phyloP scores from a whole-genome alignment of 2,329 filamentous ascomycete genomes.

The Ophiostoma angusticollis region DNA sequence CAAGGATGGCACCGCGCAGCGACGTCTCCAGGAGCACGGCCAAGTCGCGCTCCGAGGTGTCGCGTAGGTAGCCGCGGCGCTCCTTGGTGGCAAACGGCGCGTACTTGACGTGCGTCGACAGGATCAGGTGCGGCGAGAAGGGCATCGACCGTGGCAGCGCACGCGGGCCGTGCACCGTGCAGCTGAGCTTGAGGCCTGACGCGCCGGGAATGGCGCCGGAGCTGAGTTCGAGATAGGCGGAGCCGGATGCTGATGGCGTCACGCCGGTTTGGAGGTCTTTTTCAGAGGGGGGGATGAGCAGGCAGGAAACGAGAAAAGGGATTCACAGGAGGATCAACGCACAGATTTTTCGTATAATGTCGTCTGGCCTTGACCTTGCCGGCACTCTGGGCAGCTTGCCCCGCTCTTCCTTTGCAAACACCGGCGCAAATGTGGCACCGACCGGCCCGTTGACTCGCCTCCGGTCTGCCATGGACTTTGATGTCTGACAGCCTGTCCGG shows the following conservation, averaged over 20 bases:
- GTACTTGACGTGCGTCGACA: constrained; percentile 92
- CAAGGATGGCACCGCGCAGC: constrained; percentile 77
- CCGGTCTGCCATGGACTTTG: constrained; percentile 53
- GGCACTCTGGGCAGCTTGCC: constrained; percentile 27
- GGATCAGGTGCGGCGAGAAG: constrained; percentile 83
- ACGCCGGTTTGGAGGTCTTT: constrained; percentile 81
- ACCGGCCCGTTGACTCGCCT: constrained; percentile 81
- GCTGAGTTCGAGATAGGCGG: constrained; percentile 67
- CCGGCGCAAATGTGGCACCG: constrained; percentile 60
- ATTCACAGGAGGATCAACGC: too few species aligned
- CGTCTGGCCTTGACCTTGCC: constrained; percentile 45
- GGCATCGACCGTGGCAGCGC: constrained; percentile 80
- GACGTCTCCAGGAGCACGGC: constrained; percentile 86
- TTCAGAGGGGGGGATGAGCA: background rate
- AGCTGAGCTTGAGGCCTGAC: constrained; percentile 72
- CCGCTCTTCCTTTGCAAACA: constrained; percentile 35
- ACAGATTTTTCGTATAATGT: constrained; percentile 80
- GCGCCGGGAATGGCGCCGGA: constrained; percentile 26
- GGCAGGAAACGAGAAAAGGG: background rate
- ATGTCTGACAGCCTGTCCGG: too few species aligned
- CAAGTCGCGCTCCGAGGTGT: constrained; percentile 76
- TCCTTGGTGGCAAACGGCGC: constrained; percentile 82
- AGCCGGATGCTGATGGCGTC: constrained; percentile 85
- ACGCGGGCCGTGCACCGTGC: constrained; percentile 84
- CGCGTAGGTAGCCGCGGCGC: constrained; percentile 73